Conservation (phyloP, 2,329 filamentous ascomycete genomes). For the Lecanosticta acicola region DNA sequence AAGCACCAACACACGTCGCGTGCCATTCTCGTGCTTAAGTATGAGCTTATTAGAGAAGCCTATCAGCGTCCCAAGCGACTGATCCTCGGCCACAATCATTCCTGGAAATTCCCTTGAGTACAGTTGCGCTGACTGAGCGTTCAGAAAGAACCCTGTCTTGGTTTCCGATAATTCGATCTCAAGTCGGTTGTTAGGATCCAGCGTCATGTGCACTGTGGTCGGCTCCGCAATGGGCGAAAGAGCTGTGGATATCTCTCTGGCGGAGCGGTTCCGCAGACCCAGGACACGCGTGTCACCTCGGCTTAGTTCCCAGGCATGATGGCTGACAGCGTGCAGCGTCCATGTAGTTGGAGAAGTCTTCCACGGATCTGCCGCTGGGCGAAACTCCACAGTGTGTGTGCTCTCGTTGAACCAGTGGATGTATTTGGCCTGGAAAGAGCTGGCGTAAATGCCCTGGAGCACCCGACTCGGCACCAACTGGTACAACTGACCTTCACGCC, state of each 20-base stretch:
- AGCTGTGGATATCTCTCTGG: conserved; percentile 49
- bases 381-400: conserved; percentile 47
- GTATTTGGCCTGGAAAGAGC: conserved; percentile 46
- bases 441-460: conserved; percentile 47
- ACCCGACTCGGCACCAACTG: conserved; percentile 34
- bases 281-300: conserved; percentile 6
- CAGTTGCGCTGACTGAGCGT: not conserved
- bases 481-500: conserved; percentile 19
- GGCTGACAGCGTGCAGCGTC: conserved; percentile 13
- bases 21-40: conserved; percentile 34
- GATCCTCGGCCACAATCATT: conserved; percentile 42
- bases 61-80: conserved; percentile 56
- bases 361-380: conserved; percentile 30
- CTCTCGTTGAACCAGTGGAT: conserved; percentile 56
- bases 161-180: conserved; percentile 9
- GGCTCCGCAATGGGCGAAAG: conserved; percentile 31
- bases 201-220: conserved; percentile 10
- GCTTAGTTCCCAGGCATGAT: conserved; percentile 31
- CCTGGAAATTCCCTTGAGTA: conserved; percentile 20
- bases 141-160: conserved; percentile 4
- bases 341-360: not conserved
- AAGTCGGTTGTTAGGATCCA: not conserved
- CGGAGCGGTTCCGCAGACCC: conserved; percentile 8
- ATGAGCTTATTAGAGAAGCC: conserved; percentile 56
- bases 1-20: conserved; percentile 49